These are phyloP conservation scores for Vachellia pachyceras DNA, from an alignment of 306 rosid species.

Conservation along the genomic window DNA sequence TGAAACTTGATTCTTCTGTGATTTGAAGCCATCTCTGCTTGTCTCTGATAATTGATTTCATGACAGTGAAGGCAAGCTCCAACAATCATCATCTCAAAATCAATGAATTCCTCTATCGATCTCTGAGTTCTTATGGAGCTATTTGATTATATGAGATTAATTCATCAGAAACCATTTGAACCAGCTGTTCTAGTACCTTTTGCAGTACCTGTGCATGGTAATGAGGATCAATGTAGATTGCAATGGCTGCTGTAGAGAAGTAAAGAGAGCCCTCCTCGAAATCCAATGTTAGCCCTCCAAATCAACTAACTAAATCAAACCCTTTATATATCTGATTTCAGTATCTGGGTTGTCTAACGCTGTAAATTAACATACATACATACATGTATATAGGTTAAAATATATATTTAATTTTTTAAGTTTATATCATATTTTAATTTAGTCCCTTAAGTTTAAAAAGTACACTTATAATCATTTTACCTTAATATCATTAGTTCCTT, in stretches of 20 bases:
- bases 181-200: not conserved
- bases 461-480: no score
- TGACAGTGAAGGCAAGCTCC: constrained; percentile 55
- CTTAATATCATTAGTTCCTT: no score
- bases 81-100: constrained; percentile 16
- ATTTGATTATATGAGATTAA: not conserved
- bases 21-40: constrained; percentile 15
- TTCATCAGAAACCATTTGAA: constrained; percentile 8
- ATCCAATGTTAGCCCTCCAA: constrained; percentile 49
- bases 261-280: constrained; percentile 55
- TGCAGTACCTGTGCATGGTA: constrained; percentile 53
- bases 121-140: not conserved
- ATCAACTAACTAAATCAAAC: not conserved
- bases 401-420: no score
- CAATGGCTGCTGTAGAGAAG: constrained; percentile 55
- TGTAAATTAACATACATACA: not conserved
- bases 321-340: not conserved
- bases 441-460: no score
- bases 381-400: no score
- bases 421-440: no score
- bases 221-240: constrained; percentile 65
- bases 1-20: constrained; percentile 18
- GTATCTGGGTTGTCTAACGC: not conserved
- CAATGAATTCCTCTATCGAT: not conserved
- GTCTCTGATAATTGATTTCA: constrained; percentile 37